These are phyloP conservation scores for Angophora floribunda DNA, from an alignment of 345 rosid genomes.

Conservation along the genomic window DNA sequence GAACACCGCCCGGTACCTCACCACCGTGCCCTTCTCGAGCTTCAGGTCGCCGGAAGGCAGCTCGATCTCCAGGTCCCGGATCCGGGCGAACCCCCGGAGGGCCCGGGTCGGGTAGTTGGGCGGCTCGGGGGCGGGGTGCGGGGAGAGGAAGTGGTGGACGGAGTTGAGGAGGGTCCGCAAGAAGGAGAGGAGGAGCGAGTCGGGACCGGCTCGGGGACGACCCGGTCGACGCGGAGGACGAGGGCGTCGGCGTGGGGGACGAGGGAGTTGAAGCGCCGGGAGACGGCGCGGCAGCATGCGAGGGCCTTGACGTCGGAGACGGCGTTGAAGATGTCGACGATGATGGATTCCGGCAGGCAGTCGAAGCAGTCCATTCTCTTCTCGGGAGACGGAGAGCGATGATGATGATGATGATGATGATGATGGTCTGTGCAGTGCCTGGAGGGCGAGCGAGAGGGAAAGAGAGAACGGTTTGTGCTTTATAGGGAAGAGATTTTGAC, in stretches of 20 bases:
- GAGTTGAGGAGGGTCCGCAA: slow-evolving; percentile 13
- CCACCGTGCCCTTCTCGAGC: slow-evolving; percentile 10
- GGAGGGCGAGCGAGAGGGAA: neutral
- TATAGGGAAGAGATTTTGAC: neutral
- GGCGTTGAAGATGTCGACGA: slow-evolving; percentile 32
- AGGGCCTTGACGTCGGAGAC: slow-evolving; percentile 37
- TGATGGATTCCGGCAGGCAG: slow-evolving; percentile 32
- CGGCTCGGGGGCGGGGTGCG: neutral
- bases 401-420: neutral
- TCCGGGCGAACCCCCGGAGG: slow-evolving; percentile 21
- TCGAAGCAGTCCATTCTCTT: slow-evolving; percentile 32
- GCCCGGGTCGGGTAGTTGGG: slow-evolving; percentile 11
- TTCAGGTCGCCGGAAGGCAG: slow-evolving; percentile 30
- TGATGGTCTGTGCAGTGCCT: neutral
- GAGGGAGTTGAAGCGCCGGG: slow-evolving; percentile 38
- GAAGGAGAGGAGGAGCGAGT: slow-evolving; percentile 8
- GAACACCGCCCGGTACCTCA: slow-evolving; percentile 33
- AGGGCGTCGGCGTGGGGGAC: slow-evolving; percentile 33
- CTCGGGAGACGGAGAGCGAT: neutral
- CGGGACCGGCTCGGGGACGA: slow-evolving; percentile 16
- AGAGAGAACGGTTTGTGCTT: neutral
- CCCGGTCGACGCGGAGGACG: slow-evolving; percentile 32
- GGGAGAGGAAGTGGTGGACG: slow-evolving; percentile 11
- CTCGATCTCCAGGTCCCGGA: slow-evolving; percentile 26
- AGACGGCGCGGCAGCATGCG: slow-evolving; percentile 33